A percentile compares a stretch with the other conserved stretches of the same genome.
phyloP scores from a whole-genome alignment of 2,329 filamentous ascomycete species.

The Sclerotinia sclerotiorum region DNA sequence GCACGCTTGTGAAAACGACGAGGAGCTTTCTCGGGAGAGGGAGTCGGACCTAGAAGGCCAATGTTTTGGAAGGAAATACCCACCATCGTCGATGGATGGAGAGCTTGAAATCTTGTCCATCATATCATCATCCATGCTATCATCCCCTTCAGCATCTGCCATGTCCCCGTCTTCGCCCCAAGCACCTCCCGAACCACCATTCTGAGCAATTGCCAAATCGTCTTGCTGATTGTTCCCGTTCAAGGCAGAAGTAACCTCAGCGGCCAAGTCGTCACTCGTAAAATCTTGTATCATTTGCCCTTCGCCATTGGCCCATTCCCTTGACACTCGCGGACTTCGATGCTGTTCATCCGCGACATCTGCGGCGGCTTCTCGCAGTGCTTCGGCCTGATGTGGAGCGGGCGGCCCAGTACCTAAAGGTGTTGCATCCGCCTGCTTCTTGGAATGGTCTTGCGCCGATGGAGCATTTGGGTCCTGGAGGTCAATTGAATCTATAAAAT shows the following conservation, averaged over 20 bases:
- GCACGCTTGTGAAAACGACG: constrained; percentile 39
- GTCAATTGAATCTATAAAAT: constrained; percentile 79
- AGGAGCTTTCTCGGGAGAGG: constrained; percentile 29
- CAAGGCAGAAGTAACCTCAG: constrained; percentile 45
- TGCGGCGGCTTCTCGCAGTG: constrained; percentile 75
- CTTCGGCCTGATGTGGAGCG: constrained; percentile 75
- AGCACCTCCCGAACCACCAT: constrained; percentile 53
- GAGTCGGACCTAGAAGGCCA: constrained; percentile 39
- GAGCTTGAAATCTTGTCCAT: constrained; percentile 99
- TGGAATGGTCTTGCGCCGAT: constrained; percentile 78
- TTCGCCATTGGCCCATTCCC: constrained; percentile 47
- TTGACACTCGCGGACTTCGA: constrained; percentile 61
- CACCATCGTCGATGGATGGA: constrained; percentile 98
- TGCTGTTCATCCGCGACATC: constrained; percentile 73
- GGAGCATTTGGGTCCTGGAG: constrained; percentile 81
- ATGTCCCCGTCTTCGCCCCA: constrained; percentile 60
- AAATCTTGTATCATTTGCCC: constrained; percentile 39
- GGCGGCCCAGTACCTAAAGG: constrained; percentile 49
- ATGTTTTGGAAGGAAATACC: constrained; percentile 51
- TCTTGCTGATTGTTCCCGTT: constrained; percentile 51
- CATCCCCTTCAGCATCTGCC: constrained; percentile 68
- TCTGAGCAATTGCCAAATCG: constrained; percentile 59
- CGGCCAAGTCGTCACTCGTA: constrained; percentile 47
- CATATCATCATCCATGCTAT: constrained; percentile 81
- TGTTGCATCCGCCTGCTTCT: constrained; percentile 52